phyloP scores from a whole-genome alignment of 1,284 basidiomycete species.

The Irpex sp. region DNA sequence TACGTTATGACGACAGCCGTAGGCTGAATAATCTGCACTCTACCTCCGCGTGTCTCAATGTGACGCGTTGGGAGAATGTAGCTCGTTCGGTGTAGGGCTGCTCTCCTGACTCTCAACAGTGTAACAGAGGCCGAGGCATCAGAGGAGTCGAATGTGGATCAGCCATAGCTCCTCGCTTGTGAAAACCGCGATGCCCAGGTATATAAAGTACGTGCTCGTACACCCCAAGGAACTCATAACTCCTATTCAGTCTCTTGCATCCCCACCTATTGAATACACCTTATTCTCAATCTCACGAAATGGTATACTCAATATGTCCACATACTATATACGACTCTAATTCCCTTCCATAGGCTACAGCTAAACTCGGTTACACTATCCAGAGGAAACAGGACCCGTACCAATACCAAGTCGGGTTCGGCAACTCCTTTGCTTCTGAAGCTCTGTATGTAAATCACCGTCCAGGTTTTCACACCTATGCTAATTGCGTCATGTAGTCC shows the following conservation, averaged over 20 bases:
- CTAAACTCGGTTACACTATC: slow-evolving; percentile 1
- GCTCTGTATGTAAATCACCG: slow-evolving; percentile 37
- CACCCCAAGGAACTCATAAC: background rate
- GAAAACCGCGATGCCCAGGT: background rate
- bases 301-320: background rate
- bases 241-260: background rate
- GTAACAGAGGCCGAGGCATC: background rate
- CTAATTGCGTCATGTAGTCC: slow-evolving; percentile 37
- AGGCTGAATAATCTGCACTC: background rate
- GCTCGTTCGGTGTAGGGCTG: background rate
- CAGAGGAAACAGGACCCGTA: slow-evolving; percentile 41
- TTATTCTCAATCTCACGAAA: background rate
- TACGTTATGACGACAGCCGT: background rate
- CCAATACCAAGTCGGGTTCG: slow-evolving; percentile 52
- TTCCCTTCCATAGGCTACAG: background rate
- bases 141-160: background rate
- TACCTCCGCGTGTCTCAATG: background rate
- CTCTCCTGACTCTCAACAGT: background rate
- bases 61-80: background rate
- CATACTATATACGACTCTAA: background rate
- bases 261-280: background rate
- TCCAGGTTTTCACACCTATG: background rate
- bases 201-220: background rate
- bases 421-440: slow-evolving; percentile 50
- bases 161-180: background rate